A percentile compares a stretch with the other conserved stretches of the same genome.
phyloP scores from a whole-genome alignment of 805 yeast species.

The Saturnispora besseyi region DNA sequence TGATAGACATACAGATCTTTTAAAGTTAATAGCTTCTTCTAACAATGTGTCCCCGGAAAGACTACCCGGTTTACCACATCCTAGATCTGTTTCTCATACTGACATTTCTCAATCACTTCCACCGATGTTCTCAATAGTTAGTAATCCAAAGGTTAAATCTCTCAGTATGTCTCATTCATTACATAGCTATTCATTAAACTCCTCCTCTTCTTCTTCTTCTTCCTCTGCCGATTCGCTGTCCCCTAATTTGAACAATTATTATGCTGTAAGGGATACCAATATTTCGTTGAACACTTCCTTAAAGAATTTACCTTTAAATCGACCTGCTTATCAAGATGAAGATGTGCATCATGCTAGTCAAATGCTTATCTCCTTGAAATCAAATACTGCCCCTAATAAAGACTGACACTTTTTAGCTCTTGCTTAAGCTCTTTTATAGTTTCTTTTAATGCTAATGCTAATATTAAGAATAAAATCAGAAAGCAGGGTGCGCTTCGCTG shows the following conservation, averaged over 20 bases:
- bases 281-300: background rate
- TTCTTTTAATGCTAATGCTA: background rate
- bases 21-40: background rate
- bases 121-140: background rate
- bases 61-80: background rate
- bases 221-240: background rate
- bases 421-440: background rate
- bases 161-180: background rate
- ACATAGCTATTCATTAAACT: background rate
- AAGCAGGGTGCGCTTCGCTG: too few relatives aligned
- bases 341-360: conserved; percentile 9
- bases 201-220: background rate
- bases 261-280: background rate
- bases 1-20: conserved; percentile 12
- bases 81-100: background rate
- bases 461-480: background rate
- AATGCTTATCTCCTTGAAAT: conserved; percentile 2
- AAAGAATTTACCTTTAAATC: background rate
- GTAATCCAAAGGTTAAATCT: background rate
- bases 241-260: background rate
- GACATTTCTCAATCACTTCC: background rate
- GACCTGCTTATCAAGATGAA: background rate
- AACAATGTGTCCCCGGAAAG: background rate
- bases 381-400: background rate
- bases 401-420: background rate